A percentile compares a stretch with the other conserved stretches of the same genome.
Evolutionary conservation across 1,139 yeast species (phyloP).

Genomic region (Scheffersomyces quercinus): DNA sequence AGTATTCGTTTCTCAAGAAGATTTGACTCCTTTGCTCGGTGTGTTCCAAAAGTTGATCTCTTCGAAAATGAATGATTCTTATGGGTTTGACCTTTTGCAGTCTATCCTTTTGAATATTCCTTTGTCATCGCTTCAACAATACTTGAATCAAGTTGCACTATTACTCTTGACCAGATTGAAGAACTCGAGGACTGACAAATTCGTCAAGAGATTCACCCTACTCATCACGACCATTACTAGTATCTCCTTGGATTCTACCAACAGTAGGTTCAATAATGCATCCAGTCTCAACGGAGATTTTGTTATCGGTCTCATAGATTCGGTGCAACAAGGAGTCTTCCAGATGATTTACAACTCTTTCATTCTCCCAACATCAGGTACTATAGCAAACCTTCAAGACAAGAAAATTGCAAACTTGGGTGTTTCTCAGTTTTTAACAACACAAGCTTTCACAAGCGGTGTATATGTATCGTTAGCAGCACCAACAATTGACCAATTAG

Average conservation of each 20-base stretch:
- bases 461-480: constrained; percentile 44
- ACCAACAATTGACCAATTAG: constrained; percentile 53
- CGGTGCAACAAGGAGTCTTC: constrained; percentile 65
- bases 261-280: constrained; percentile 11
- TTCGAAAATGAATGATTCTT: constrained; percentile 74
- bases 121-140: constrained; percentile 49
- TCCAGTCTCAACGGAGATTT: constrained; percentile 46
- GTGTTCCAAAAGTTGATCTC: constrained; percentile 94
- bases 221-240: constrained; percentile 57
- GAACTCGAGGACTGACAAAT: constrained; percentile 78
- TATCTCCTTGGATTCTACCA: constrained; percentile 32
- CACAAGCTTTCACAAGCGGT: constrained; percentile 21
- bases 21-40: constrained; percentile 80
- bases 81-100: constrained; percentile 85
- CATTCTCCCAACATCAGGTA: constrained; percentile 65
- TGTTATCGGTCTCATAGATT: constrained; percentile 57
- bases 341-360: constrained; percentile 64
- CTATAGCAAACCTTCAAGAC: constrained; percentile 67
- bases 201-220: constrained; percentile 67
- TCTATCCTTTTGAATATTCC: constrained; percentile 63
- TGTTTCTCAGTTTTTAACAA: constrained; percentile 51
- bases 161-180: constrained; percentile 80
- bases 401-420: constrained; percentile 80
- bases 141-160: constrained; percentile 69
- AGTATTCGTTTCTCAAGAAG: constrained; percentile 43